Conservation (phyloP, 2,329 filamentous ascomycete genomes). For the Fusarium acutatum region DNA sequence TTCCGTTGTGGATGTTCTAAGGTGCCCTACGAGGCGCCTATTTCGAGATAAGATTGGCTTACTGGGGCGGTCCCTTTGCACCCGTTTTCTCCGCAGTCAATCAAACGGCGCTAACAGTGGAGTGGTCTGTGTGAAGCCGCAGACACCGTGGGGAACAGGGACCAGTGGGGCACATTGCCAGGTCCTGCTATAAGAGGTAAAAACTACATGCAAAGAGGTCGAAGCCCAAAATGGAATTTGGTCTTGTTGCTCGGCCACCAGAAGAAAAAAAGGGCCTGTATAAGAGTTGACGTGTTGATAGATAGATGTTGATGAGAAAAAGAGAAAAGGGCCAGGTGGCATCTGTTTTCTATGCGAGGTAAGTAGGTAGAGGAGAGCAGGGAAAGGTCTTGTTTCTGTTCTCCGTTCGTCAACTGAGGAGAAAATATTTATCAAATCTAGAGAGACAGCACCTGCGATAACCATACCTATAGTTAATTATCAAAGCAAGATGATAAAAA, state of each 20-base stretch:
- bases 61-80: slow-evolving; percentile 19
- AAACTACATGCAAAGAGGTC: not conserved
- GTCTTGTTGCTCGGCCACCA: not conserved
- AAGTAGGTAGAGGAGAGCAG: not conserved
- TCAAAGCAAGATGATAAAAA: not conserved
- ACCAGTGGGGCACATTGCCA: not conserved
- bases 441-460: not conserved
- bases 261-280: not conserved
- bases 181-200: not conserved
- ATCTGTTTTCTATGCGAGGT: not conserved
- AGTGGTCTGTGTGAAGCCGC: slow-evolving; percentile 15
- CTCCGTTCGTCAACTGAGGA: not conserved
- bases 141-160: slow-evolving; percentile 21
- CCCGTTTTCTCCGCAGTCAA: slow-evolving; percentile 27
- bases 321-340: not conserved
- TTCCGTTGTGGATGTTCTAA: not conserved
- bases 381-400: not conserved
- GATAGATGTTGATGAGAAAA: not conserved
- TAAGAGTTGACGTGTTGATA: not conserved
- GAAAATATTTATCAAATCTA: not conserved
- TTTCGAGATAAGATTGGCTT: slow-evolving; percentile 22
- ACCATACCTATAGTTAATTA: not conserved
- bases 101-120: slow-evolving; percentile 12
- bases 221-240: not conserved
- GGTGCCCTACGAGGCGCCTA: slow-evolving; percentile 19